A percentile compares a stretch with the other conserved stretches of the same genome.
phyloP scores from a whole-genome alignment of 2,329 filamentous ascomycete genomes.

The Aschersonia sp. region DNA sequence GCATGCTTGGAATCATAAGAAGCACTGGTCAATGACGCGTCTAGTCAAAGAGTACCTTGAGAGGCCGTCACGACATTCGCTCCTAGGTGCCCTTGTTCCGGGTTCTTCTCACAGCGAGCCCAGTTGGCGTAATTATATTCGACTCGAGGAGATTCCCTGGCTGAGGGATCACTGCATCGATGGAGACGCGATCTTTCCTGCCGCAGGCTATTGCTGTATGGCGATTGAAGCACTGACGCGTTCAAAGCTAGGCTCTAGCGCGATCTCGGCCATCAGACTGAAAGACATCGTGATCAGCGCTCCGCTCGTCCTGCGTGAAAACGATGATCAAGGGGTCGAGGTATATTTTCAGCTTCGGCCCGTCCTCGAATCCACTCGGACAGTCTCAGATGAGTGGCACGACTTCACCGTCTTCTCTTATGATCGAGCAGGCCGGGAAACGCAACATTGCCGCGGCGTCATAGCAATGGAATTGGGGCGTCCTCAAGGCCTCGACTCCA shows the following conservation, averaged over 20 bases:
- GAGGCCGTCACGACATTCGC: constrained; percentile 9
- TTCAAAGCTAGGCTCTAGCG: neutral
- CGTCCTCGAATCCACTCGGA: neutral
- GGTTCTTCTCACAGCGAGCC: constrained; percentile 11
- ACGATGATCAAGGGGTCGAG: neutral
- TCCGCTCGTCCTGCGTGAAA: neutral
- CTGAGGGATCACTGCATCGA: constrained; percentile 17
- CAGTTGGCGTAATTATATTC: constrained; percentile 17
- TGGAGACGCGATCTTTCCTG: constrained; percentile 17
- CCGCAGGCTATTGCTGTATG: constrained; percentile 19
- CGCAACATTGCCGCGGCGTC: neutral
- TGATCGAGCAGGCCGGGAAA: neutral
- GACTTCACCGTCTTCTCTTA: neutral
- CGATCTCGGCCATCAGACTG: neutral
- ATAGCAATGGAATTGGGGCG: neutral
- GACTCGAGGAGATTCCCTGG: constrained; percentile 16
- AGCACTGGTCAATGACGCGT: constrained; percentile 15
- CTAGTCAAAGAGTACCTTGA: constrained; percentile 10
- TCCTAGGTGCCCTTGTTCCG: constrained; percentile 10
- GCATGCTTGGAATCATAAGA: constrained; percentile 16
- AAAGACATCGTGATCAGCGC: neutral
- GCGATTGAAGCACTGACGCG: constrained; percentile 12
- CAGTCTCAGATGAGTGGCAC: neutral
- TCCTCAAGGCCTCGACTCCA: neutral
- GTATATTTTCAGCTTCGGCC: neutral